Percentiles rank a stretch among this genome's conserved stretches.
These are phyloP conservation scores for Paulownia fortunei DNA, from an alignment of 257 asterid genomes.

Conservation along the genomic window DNA sequence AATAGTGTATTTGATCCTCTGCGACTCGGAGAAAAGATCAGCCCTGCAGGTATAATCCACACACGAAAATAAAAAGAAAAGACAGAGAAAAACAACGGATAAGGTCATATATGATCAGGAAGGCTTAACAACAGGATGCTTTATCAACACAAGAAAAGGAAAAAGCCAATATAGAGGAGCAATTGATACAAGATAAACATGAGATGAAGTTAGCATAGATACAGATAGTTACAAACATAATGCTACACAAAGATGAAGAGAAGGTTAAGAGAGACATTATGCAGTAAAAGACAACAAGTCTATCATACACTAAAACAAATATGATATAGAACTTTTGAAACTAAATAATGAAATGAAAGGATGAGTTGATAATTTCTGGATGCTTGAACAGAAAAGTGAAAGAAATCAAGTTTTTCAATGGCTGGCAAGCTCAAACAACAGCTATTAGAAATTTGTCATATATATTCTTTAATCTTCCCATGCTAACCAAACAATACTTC, in stretches of 20 bases:
- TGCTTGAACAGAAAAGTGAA: neutral
- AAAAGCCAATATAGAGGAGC: neutral
- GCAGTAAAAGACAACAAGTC: slow-evolving; percentile 7
- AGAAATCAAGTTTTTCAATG: neutral
- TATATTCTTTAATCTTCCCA: neutral
- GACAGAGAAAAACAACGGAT: neutral
- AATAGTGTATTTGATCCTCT: slow-evolving; percentile 84
- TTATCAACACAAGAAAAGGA: neutral
- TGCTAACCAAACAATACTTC: slow-evolving; percentile 5
- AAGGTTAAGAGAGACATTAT: neutral
- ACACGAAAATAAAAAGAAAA: neutral
- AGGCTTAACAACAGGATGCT: neutral
- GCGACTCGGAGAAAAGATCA: slow-evolving; percentile 80
- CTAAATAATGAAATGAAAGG: neutral
- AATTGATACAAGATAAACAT: neutral
- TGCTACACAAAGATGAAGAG: neutral
- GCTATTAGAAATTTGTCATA: neutral
- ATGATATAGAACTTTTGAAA: neutral
- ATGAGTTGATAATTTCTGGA: neutral
- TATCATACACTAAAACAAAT: neutral
- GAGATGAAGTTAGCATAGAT: neutral
- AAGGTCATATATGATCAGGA: slow-evolving; percentile 19
- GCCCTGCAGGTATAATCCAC: slow-evolving; percentile 63
- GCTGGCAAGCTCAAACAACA: slow-evolving; percentile 15
- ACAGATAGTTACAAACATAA: neutral